Evolutionary conservation across 495 filamentous ascomycete genomes (phyloP).

Genomic region (Hypoxylon lienhwacheense): DNA sequence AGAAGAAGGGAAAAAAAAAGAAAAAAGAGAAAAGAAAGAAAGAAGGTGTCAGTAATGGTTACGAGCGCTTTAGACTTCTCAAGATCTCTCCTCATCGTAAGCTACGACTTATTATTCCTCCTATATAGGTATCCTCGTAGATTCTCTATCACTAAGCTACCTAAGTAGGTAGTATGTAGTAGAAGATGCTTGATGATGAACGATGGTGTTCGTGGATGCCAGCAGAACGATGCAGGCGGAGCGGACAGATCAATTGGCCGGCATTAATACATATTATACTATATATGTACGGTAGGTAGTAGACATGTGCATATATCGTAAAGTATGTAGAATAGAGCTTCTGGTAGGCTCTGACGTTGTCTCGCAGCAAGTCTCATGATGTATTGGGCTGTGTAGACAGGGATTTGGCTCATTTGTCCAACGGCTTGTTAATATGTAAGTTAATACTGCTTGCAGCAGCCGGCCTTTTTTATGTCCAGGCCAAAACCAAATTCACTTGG

Average conservation of each 20-base stretch:
- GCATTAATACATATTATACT: slow-evolving; percentile 21
- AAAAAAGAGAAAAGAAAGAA: background rate
- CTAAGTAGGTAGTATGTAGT: slow-evolving; percentile 11
- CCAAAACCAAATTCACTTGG: slow-evolving; percentile 15
- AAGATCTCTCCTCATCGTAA: slow-evolving; percentile 3
- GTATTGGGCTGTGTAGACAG: slow-evolving; percentile 29
- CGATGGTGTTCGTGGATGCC: slow-evolving; percentile 25
- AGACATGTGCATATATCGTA: too few relatives aligned
- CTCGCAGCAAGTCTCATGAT: slow-evolving; percentile 38
- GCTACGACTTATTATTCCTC: slow-evolving; percentile 19
- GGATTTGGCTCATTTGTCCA: slow-evolving; percentile 30
- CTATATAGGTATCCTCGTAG: background rate
- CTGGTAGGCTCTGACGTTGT: slow-evolving; percentile 38
- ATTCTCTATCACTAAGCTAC: slow-evolving; percentile 18
- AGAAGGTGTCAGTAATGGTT: too few relatives aligned
- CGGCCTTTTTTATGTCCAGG: background rate
- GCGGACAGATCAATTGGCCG: slow-evolving; percentile 36
- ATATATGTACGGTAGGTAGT: too few relatives aligned
- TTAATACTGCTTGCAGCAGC: slow-evolving; percentile 19
- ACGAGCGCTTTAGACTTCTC: background rate
- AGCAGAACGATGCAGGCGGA: slow-evolving; percentile 31
- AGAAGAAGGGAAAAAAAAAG: background rate
- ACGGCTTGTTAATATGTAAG: slow-evolving; percentile 28
- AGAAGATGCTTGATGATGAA: slow-evolving; percentile 10
- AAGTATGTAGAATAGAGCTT: slow-evolving; percentile 29